Conservation (phyloP, 2,329 filamentous ascomycete species). For the Fusarium illudens region DNA sequence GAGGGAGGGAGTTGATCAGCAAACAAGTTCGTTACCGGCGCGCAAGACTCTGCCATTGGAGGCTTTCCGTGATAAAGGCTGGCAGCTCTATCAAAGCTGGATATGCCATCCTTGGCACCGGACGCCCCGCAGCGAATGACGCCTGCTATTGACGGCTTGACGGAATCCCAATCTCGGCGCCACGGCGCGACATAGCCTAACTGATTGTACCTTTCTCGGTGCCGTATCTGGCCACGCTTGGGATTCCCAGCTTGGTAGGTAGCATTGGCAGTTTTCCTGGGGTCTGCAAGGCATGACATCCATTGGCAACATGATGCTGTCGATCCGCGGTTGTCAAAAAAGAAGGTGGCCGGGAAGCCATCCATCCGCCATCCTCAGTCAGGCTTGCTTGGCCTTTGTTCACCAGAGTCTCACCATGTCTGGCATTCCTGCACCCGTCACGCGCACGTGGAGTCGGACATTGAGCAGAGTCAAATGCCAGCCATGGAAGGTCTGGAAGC, state of each 20-base stretch:
- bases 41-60: slow-evolving; percentile 22
- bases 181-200: background rate
- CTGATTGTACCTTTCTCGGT: background rate
- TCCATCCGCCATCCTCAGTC: slow-evolving; percentile 12
- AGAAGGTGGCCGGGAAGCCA: slow-evolving; percentile 23
- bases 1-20: slow-evolving; percentile 19
- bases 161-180: background rate
- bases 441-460: slow-evolving; percentile 27
- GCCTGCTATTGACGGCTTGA: slow-evolving; percentile 3
- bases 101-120: slow-evolving; percentile 27
- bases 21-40: slow-evolving; percentile 26
- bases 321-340: slow-evolving; percentile 21
- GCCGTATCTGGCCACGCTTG: slow-evolving; percentile 5
- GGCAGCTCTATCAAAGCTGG: slow-evolving; percentile 14
- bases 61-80: background rate
- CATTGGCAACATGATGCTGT: slow-evolving; percentile 25
- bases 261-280: slow-evolving; percentile 7
- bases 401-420: slow-evolving; percentile 22
- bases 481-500: slow-evolving; percentile 32
- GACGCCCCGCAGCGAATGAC: slow-evolving; percentile 25
- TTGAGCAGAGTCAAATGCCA: slow-evolving; percentile 30
- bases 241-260: slow-evolving; percentile 25
- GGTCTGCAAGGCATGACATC: background rate
- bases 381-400: slow-evolving; percentile 13
- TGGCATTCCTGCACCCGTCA: slow-evolving; percentile 28